Base-by-base conservation (phyloP, 176 grass and related monocot genomes). In the Lolium rigidum region DNA sequence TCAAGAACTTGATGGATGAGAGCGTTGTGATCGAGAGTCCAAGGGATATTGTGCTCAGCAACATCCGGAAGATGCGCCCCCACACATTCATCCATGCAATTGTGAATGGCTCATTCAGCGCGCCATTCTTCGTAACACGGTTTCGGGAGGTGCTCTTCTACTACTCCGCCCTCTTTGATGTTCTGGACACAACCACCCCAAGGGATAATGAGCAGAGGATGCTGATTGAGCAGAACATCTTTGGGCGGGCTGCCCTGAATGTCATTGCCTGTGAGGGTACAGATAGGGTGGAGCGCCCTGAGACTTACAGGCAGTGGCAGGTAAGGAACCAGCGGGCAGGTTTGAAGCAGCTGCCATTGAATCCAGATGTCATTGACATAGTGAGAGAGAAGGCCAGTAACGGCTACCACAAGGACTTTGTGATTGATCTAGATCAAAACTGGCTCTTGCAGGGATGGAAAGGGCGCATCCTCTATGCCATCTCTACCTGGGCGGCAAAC, bases 381-480 rank as follows among this genome's bases (percentile, higher is more conserved):
- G 78, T 73, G 25, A 81, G 85, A 56, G 12, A 79, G 10, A 96
- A 94, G 85, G 87, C 92, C 65, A 93, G 88, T 47, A 6, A 4
- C 2, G 81, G 79, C 67, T 96, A 92, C 82, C 94, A 96, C 82
- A 96, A 96, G 83, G 94, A 96, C 87, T 94, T 92, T 79, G 89
- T 96, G 72, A 77, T 96, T 6, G 91, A 96, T 68, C 11, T 81
- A 46, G 91, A 96, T 96, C 84, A 96, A 61, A 47, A 80, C 17
- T 96, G 94, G 94, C 88, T 96, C 61, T 82, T 96, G 85, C 94
- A 96, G 54, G 94, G 94, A 44, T 96, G 94, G 94, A 96, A 96
- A 60, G 94, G 94, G 11, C 94, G 94, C 43, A 94, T 96, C 62
- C 84, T 96, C 17, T 84, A 26, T n/a, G 91, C 86, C 54, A 51